Evolutionary conservation across 108 stramenopile genomes (phyloP), one percentile per base, ranked within the genome.

Genomic region (Craspedostauros australis): DNA sequence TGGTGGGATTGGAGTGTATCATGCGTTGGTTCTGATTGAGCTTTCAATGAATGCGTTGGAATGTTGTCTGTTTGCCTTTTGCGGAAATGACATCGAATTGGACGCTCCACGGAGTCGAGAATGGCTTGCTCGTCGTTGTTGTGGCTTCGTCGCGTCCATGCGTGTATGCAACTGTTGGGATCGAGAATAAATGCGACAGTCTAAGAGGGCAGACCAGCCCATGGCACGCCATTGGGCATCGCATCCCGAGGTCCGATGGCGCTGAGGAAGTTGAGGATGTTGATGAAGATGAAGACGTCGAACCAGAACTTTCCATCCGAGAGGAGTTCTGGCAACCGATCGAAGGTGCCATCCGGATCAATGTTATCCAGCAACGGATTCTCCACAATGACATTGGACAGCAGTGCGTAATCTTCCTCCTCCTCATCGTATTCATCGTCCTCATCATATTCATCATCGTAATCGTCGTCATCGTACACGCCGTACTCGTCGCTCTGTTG

Each of bases 341-440:
- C 71, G 8, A 58, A 61, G 1, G 75, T 62, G n/a, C 80, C 80
- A 49, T 81, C 75, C 16, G 80, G 80, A 63, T 81, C 80, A 23
- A 81, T 73, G 14, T 38, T 47, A 63, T 81, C 80, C 21, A 81
- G 46, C 15, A 73, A 31, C 12, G 75, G 64, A 69, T 81, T 81
- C 16, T 72, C 72, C 39, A 81, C 73, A 0, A 79, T 16, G 15
- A 56, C 67, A 42, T 73, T 71, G 18, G 48, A 48, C 45, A 70
- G 67, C 7, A 64, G 25, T n/a, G 56, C 73, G 33, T 62, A 64
- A 5, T 62, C 46, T 34, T 75, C 66, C 9, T 72, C 50, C 1
- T 64, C 40, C 2, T 63, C 58, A 14, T 63, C 52, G 3, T 68
- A 51, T 1, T 70, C 54, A 21, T 67, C 65, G 23, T 77, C 69